Percentiles rank a stretch among this genome's conserved stretches.
Evolutionary conservation across 495 filamentous ascomycete species (phyloP).

Genomic region (Trichodelitschia bisporula): DNA sequence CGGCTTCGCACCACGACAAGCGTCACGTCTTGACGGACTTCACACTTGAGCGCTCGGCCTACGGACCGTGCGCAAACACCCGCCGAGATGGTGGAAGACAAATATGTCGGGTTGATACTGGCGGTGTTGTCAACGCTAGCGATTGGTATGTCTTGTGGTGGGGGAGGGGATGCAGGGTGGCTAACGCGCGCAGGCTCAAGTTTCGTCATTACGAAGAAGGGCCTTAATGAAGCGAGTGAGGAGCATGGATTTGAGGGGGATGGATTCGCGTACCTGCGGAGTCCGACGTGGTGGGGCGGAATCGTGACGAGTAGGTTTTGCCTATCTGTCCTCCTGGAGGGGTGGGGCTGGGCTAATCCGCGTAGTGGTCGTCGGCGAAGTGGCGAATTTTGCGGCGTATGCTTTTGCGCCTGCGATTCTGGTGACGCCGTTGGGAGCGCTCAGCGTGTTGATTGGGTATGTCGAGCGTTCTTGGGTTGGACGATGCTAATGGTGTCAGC

Average conservation of each 20-base stretch:
- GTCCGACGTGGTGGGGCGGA: conserved; percentile 86
- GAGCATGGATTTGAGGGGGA: conserved; percentile 90
- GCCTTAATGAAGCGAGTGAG: conserved; percentile 71
- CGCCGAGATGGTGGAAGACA: too few relatives aligned
- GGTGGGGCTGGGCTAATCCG: not conserved
- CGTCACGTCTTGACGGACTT: too few relatives aligned
- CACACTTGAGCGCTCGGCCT: too few relatives aligned
- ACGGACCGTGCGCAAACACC: too few relatives aligned
- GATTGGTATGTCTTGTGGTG: conserved; percentile 89
- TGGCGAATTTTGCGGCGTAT: conserved; percentile 93
- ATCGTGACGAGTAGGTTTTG: conserved; percentile 47
- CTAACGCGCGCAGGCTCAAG: not conserved
- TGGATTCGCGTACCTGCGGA: conserved; percentile 79
- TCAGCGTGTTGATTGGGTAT: conserved; percentile 81
- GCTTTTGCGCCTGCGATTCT: conserved; percentile 94
- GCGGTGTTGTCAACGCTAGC: conserved; percentile 83
- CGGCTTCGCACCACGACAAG: too few relatives aligned
- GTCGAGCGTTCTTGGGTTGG: not conserved
- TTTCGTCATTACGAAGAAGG: conserved; percentile 22
- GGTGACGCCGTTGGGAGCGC: conserved; percentile 78
- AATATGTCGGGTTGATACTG: conserved; percentile 72
- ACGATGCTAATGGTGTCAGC: conserved; percentile 20
- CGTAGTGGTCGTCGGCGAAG: conserved; percentile 59
- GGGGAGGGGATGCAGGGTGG: conserved; percentile 51
- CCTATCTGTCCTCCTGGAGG: not conserved